A percentile compares a stretch with the other conserved stretches of the same genome.
These are phyloP conservation scores for Plantago major DNA, from an alignment of 257 asterid genomes.

Conservation along the genomic window DNA sequence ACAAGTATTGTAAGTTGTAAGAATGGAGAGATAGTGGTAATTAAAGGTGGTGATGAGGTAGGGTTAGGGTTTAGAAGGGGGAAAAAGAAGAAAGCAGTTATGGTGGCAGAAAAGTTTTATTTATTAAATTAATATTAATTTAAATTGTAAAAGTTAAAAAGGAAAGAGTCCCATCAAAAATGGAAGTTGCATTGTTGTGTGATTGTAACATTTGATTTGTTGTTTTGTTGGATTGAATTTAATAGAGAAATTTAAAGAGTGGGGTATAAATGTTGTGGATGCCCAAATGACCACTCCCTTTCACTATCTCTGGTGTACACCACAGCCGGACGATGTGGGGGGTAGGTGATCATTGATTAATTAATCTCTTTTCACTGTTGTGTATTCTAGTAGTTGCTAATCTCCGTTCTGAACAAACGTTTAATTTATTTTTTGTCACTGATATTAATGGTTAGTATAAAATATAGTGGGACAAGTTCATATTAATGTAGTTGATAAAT, in stretches of 20 bases:
- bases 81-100: constrained; percentile 20
- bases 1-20: background rate
- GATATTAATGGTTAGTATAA: too few relatives aligned
- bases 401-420: too few relatives aligned
- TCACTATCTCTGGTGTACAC: constrained; percentile 28
- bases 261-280: constrained; percentile 11
- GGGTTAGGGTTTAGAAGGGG: constrained; percentile 30
- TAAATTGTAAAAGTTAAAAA: background rate
- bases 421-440: too few relatives aligned
- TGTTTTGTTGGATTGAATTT: background rate
- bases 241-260: constrained; percentile 4
- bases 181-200: constrained; percentile 8
- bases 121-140: background rate
- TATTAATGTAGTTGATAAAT: too few relatives aligned
- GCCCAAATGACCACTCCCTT: constrained; percentile 36
- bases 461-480: too few relatives aligned
- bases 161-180: constrained; percentile 6
- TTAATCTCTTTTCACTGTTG: background rate
- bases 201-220: constrained; percentile 28
- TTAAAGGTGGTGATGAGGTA: background rate
- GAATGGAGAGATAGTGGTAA: background rate
- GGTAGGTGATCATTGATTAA: too few relatives aligned
- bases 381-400: too few relatives aligned
- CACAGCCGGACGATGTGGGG: constrained; percentile 35
- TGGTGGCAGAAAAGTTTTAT: constrained; percentile 21